A percentile compares a stretch with the other conserved stretches of the same genome.
Evolutionary conservation across 83 land plant genomes (phyloP).

Genomic region (Thuja plicata): DNA sequence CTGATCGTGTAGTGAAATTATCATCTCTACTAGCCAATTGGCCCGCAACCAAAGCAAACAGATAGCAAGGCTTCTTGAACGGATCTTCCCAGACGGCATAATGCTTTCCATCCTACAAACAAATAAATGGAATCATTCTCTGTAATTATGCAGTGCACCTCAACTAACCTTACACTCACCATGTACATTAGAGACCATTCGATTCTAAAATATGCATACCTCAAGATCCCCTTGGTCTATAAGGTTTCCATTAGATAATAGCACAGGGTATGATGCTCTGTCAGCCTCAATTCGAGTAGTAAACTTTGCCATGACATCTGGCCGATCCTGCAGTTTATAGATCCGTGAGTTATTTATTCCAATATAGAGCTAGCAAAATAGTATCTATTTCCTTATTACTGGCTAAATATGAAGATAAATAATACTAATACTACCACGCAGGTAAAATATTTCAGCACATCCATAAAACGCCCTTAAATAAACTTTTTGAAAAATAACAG

Average conservation of each 20-base stretch:
- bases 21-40: constrained; percentile 89
- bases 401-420: background rate
- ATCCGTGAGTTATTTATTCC: background rate
- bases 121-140: background rate
- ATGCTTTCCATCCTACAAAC: constrained; percentile 79
- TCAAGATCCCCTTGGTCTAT: constrained; percentile 82
- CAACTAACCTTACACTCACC: background rate
- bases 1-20: constrained; percentile 76
- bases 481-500: background rate
- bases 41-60: constrained; percentile 97
- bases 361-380: background rate
- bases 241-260: constrained; percentile 93
- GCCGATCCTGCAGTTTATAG: constrained; percentile 71
- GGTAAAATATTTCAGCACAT: background rate
- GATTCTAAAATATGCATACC: constrained; percentile 35
- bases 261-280: constrained; percentile 76
- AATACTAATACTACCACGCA: background rate
- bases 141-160: background rate
- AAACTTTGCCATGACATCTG: constrained; percentile 95
- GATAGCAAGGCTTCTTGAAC: constrained; percentile 88
- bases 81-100: constrained; percentile 98
- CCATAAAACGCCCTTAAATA: background rate
- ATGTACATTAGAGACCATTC: background rate
- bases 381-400: background rate
- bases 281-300: constrained; percentile 91